These are phyloP conservation scores for Apostasia shenzhenica DNA, from an alignment of 106 monocot genomes.

Conservation along the genomic window DNA sequence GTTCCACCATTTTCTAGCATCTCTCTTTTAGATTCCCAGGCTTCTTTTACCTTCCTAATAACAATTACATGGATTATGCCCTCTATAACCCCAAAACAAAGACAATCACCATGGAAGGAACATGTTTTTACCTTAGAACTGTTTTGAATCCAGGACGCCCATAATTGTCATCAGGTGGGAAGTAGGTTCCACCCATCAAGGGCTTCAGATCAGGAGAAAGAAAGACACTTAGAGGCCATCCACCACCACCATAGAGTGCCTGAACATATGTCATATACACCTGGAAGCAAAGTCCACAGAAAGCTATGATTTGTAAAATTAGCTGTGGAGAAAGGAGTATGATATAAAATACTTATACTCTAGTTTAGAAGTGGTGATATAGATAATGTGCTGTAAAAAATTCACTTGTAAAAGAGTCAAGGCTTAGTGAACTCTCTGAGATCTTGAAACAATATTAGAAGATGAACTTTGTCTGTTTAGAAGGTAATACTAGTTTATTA, in stretches of 20 bases:
- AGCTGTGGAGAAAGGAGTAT: no score
- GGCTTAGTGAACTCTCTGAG: no score
- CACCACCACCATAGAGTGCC: conserved; percentile 87
- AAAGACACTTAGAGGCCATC: conserved; percentile 95
- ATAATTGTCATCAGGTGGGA: conserved; percentile 93
- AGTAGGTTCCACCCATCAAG: conserved; percentile 96
- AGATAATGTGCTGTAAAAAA: no score
- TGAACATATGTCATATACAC: conserved; percentile 97
- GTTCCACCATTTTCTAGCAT: conserved; percentile 59
- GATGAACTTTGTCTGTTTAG: no score
- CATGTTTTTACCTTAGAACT: conserved; percentile 49
- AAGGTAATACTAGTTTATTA: no score
- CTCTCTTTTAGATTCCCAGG: conserved; percentile 80
- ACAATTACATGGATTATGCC: neutral
- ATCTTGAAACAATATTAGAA: no score
- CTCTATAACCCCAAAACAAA: neutral
- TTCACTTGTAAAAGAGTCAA: no score
- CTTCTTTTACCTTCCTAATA: conserved; percentile 82
- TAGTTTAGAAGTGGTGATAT: no score
- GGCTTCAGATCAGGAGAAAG: conserved; percentile 91
- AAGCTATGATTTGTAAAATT: neutral
- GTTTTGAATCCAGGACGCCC: conserved; percentile 91
- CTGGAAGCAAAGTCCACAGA: conserved; percentile 21
- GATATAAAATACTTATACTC: no score
- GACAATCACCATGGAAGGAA: neutral